phyloP scores from a whole-genome alignment of 2,329 filamentous ascomycete species.

The Drechslerella coelobrocha region DNA sequence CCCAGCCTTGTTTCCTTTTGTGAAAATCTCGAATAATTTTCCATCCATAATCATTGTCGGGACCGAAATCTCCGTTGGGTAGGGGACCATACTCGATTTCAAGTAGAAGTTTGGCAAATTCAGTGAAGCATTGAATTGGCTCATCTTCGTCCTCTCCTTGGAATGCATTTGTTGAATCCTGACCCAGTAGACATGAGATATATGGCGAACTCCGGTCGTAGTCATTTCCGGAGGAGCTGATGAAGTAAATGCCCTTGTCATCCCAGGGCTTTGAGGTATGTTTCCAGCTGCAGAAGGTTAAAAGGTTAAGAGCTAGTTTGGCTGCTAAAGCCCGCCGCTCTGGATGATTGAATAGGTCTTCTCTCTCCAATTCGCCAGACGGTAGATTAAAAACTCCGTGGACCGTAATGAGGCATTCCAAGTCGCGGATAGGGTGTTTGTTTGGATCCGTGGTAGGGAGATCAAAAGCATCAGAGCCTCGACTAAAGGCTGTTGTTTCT shows the following conservation, averaged over 20 bases:
- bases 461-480: too few relatives aligned
- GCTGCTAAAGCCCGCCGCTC: conserved; percentile 7
- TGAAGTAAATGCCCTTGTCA: neutral
- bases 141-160: neutral
- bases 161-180: neutral
- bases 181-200: neutral
- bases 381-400: neutral
- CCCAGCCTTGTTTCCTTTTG: neutral
- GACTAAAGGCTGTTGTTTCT: too few relatives aligned
- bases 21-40: conserved; percentile 5
- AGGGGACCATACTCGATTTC: conserved; percentile 16
- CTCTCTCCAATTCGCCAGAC: neutral
- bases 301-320: conserved; percentile 5
- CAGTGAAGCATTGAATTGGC: neutral
- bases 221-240: neutral
- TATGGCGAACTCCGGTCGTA: conserved; percentile 5
- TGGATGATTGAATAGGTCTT: neutral
- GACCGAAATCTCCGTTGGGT: neutral
- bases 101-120: conserved; percentile 3
- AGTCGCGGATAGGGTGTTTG: neutral
- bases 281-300: neutral
- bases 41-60: conserved; percentile 8
- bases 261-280: neutral
- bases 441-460: neutral
- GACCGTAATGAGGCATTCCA: neutral